These are phyloP conservation scores for Penicillium sp. DNA, from an alignment of 2,329 filamentous ascomycete species.

Conservation along the genomic window DNA sequence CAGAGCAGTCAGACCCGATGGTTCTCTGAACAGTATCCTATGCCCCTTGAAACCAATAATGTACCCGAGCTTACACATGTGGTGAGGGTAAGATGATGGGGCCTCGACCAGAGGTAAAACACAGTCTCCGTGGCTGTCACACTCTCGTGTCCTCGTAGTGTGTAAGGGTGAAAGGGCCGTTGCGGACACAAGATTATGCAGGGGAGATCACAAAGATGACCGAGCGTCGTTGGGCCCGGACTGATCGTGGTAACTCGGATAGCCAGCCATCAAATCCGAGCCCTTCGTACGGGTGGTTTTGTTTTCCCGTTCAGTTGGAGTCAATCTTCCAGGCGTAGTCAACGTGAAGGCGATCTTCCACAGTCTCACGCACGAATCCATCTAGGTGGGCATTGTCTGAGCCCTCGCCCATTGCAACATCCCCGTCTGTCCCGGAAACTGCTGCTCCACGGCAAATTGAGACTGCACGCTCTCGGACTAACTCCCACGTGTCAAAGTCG, in stretches of 20 bases:
- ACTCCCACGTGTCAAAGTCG: slow-evolving; percentile 71
- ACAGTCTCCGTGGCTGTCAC: not conserved
- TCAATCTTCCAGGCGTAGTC: slow-evolving; percentile 42
- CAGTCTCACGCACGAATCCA: slow-evolving; percentile 60
- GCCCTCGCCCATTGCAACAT: slow-evolving; percentile 46
- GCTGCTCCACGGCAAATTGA: slow-evolving; percentile 59
- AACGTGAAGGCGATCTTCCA: slow-evolving; percentile 55
- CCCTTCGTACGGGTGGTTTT: not conserved
- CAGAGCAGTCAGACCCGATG: not conserved
- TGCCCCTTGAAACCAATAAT: not conserved
- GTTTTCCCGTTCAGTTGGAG: slow-evolving; percentile 28
- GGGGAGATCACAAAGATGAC: not conserved
- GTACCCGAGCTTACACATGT: slow-evolving; percentile 6
- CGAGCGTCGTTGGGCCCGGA: not conserved
- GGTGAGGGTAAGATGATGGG: slow-evolving; percentile 14
- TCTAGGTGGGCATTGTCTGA: slow-evolving; percentile 48
- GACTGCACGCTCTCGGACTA: slow-evolving; percentile 63
- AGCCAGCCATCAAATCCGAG: not conserved
- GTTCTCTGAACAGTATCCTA: not conserved
- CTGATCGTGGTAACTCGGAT: not conserved
- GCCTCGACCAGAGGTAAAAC: slow-evolving; percentile 5
- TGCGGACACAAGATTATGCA: not conserved
- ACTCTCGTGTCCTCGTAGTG: not conserved
- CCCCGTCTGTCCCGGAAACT: slow-evolving; percentile 39
- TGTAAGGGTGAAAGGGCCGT: not conserved